Evolutionary conservation across 148 eudicot species (phyloP).

Genomic region (Limonium bicolor): DNA sequence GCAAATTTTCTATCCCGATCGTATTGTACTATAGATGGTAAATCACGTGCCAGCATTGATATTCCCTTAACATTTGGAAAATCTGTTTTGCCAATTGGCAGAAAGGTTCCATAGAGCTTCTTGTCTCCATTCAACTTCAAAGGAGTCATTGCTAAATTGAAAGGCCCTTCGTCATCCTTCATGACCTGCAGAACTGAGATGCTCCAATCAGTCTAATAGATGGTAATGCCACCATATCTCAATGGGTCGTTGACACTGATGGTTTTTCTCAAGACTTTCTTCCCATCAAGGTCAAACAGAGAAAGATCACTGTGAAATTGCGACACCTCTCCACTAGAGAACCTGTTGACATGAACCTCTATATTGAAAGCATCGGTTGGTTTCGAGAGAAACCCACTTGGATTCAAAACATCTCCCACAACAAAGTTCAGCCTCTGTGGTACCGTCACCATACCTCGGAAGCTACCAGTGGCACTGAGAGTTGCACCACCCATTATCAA

Average conservation of each 20-base stretch:
- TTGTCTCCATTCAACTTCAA: slow-evolving; percentile 72
- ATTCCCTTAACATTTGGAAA: slow-evolving; percentile 79
- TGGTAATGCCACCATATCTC: slow-evolving; percentile 86
- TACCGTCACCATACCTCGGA: slow-evolving; percentile 77
- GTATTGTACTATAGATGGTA: slow-evolving; percentile 84
- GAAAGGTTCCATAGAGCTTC: slow-evolving; percentile 78
- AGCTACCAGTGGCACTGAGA: slow-evolving; percentile 88
- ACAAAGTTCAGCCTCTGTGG: slow-evolving; percentile 93
- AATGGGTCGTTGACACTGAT: slow-evolving; percentile 90
- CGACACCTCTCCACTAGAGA: slow-evolving; percentile 54
- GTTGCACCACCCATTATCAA: slow-evolving; percentile 93
- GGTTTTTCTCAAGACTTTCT: slow-evolving; percentile 88
- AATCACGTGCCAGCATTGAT: slow-evolving; percentile 97
- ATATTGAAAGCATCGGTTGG: slow-evolving; percentile 73
- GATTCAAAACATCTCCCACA: slow-evolving; percentile 78
- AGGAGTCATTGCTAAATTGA: slow-evolving; percentile 95
- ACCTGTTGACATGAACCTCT: slow-evolving; percentile 82
- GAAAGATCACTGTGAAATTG: slow-evolving; percentile 87
- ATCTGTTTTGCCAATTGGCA: slow-evolving; percentile 60
- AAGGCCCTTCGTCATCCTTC: slow-evolving; percentile 86
- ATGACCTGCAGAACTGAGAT: slow-evolving; percentile 74
- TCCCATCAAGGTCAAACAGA: slow-evolving; percentile 69
- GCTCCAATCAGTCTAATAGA: slow-evolving; percentile 98
- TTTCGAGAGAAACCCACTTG: slow-evolving; percentile 69
- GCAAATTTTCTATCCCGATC: slow-evolving; percentile 90